Evolutionary conservation across 805 yeast species (phyloP), one percentile per base, ranked within the genome.

Genomic region (Pichia exigua): DNA sequence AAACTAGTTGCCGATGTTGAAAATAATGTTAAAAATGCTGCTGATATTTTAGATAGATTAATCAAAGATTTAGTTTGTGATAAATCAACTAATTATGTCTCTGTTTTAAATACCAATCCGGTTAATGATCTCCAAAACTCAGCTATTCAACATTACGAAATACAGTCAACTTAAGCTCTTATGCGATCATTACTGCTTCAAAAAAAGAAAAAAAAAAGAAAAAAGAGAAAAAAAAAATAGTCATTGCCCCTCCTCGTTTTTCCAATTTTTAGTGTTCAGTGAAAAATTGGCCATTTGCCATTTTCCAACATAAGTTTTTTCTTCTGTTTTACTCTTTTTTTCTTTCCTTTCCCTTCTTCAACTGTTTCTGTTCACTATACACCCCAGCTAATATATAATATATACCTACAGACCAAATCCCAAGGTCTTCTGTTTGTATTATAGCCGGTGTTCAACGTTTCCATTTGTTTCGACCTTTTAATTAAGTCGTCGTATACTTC

Each of bases 61-160:
- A 81, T 94, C 59, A 91, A 94, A 65, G 99, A 94, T 65, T 91
- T 94, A 44, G 96, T 92, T 0, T 86, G 95, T 46, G 98, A 95
- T 56, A 88, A 91, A 62, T 95, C 97, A 0, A 83, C 96, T 1
- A 85, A 85, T 18, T 92, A 89, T 66, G 83, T 89, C 2, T 85
- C 92, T 20, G 77, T 86, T 1, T 77, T 89, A 42, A 53, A 61
- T 48, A 80, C 32, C 3, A n/a, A n/a, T n/a, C n/a, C n/a, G n/a
- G 13, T 9, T 28, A 28, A 7, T 28, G 11, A 7, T 13, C 7
- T 7, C 3, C 10, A 7, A 10, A 28, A 28, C 32, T 11, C 32
- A 7, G 9, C 32, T 4, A 62, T 78, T 41, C 86, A 83, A 65
- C 75, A 80, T 20, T 78, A 79, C 64, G 75, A 80, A 54, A 69